Base-by-base conservation (phyloP, 2,329 filamentous ascomycete genomes). In the Aspergillus aculeatinus region DNA sequence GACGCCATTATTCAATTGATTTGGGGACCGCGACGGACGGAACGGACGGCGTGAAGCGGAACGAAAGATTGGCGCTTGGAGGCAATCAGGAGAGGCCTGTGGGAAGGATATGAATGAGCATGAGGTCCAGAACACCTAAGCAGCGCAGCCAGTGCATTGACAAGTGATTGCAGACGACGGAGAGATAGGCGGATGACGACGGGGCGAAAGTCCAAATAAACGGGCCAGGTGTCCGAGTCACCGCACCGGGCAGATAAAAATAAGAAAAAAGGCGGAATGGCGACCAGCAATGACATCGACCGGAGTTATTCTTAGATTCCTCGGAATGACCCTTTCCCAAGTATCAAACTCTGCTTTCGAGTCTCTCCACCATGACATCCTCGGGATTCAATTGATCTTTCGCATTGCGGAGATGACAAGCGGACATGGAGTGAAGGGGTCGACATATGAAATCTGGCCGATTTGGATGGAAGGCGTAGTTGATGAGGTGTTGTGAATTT, bases 1-100 rank as follows among this genome's bases (percentile, higher is more conserved):
- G 87, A 84, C 86, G 89, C 89, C 61, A 73, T 76, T 64, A 64
- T 66, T 60, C 63, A 62, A 60, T 33, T 48, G 50, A 29, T 55
- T 29, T 44, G 47, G 48, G 52, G 53, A 49, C 51, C 58, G 63
- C 60, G 60, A 65, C 62, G 50, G 58, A 65, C 55, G 62, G 50
- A 57, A 65, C 55, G 62, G 52, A 61, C 19, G 51, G 53, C 23
- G 55, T 57, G 57, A 63, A 57, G 57, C 63, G 62, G 63, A 63
- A 61, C 64, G 61, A 61, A 59, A 61, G 61, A 60, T 48, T 67
- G 62, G 68, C 66, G 68, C 63, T 66, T 61, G 64, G 48, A 53
- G 54, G 58, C 59, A 63, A 60, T 60, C 64, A 65, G 64, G 65
- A 65, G 65, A 68, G 66, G 67, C 65, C 69, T 70, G 61, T 60